Evolutionary conservation across 192 early-diverging fungal species (phyloP).

Genomic region (Mortierella alpina): DNA sequence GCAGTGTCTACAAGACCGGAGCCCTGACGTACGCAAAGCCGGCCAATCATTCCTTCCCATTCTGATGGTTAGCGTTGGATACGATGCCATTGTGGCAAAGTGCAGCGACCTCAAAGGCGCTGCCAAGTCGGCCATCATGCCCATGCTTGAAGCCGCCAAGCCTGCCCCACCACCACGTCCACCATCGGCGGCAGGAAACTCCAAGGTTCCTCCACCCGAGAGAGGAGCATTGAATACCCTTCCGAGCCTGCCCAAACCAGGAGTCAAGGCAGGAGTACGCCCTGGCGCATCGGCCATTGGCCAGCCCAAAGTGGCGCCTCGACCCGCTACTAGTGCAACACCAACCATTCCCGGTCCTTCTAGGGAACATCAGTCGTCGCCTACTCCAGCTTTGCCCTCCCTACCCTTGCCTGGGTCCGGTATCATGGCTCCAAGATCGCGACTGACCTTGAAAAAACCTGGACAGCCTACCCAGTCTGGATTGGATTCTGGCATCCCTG

Average conservation of each 20-base stretch:
- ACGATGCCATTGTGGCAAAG: conserved; percentile 74
- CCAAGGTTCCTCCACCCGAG: conserved; percentile 27
- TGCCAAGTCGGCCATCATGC: conserved; percentile 75
- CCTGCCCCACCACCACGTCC: conserved; percentile 60
- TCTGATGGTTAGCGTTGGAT: conserved; percentile 77
- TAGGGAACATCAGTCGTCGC: conserved; percentile 25
- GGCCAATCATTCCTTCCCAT: conserved; percentile 78
- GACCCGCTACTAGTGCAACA: conserved; percentile 14
- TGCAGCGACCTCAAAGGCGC: conserved; percentile 84
- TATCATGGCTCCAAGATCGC: conserved; percentile 35
- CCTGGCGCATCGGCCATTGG: conserved; percentile 24
- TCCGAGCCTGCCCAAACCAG: conserved; percentile 31
- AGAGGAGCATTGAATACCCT: conserved; percentile 40
- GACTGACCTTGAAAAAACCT: conserved; percentile 51
- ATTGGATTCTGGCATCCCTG: conserved; percentile 22
- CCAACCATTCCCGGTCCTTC: conserved; percentile 37
- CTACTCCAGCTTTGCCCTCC: conserved; percentile 26
- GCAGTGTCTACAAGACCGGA: conserved; percentile 89
- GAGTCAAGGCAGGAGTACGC: conserved; percentile 26
- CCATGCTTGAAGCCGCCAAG: conserved; percentile 78
- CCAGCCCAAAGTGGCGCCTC: conserved; percentile 19
- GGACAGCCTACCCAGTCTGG: conserved; percentile 34
- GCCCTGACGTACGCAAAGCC: conserved; percentile 88
- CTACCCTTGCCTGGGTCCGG: conserved; percentile 45
- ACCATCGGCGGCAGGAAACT: conserved; percentile 34